Evolutionary conservation across 805 yeast genomes (phyloP), one percentile per base, ranked within the genome.

Genomic region (Candida insectorum): DNA sequence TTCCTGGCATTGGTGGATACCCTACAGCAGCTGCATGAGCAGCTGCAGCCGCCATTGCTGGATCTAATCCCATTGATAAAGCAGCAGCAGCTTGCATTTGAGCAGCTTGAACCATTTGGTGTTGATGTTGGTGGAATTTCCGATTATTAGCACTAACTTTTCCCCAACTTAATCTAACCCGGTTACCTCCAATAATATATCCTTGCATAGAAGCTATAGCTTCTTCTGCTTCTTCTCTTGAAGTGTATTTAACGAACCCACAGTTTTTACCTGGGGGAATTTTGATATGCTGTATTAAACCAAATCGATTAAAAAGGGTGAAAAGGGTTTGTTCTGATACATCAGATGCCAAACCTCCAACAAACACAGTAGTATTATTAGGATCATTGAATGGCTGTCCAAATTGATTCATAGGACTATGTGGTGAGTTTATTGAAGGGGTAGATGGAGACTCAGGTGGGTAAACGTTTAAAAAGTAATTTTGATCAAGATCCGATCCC

Each of bases 151-250:
- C 36, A 1, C 64, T 60, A 7, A 56, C 69, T 45, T 87, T 73
- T 19, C 96, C 96, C 96, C 96, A 88, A 33, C 91, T 81, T 37
- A 88, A 71, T 47, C 95, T 70, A 30, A 88, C 79, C 41, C 91
- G 72, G 37, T 85, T 81, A 37, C 85, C 88, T 31, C 89, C 91
- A 47, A 88, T 81, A 23, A 87, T 86, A 53, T 79, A 85, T 7
- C 95, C 95, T 60, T 88, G 95, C 94, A 88, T 83, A 43, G 81
- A 83, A 22, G 76, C 69, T 41, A 88, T 84, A 8, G 96, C 95
- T 34, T 71, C 71, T 58, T 89, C 96, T 2, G 96, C 96, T 45
- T 85, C 79, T 27, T 78, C 77, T 37, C 95, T 69, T 33, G 81
- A 76, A 25, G 78, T 75, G 54, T 75, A 88, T 57, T 85, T 94